A percentile compares a stretch with the other conserved stretches of the same genome.
Conservation (phyloP, 495 filamentous ascomycete genomes). For the Penicillium subrubescens region DNA sequence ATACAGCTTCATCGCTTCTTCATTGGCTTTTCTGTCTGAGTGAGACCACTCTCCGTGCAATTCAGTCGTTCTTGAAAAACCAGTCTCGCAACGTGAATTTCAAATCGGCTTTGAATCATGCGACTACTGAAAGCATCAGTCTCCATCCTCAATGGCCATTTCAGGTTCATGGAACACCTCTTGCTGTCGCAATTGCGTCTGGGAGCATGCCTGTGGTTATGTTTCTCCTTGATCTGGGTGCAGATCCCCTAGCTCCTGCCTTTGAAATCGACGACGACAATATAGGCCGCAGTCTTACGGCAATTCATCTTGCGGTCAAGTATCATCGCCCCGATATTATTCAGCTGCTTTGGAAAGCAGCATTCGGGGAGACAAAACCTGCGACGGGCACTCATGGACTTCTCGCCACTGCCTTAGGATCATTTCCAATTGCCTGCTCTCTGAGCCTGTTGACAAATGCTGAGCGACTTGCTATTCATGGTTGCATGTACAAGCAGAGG, state of each 20-base stretch:
- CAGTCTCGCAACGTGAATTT: neutral
- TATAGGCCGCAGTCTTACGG: conserved; percentile 21
- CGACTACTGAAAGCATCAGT: conserved; percentile 4
- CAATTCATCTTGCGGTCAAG: conserved; percentile 31
- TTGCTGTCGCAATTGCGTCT: conserved; percentile 26
- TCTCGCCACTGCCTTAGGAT: neutral
- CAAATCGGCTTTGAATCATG: conserved; percentile 11
- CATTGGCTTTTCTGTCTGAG: conserved; percentile 26
- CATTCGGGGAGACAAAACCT: neutral
- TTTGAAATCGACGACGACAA: neutral
- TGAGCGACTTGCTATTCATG: conserved; percentile 27
- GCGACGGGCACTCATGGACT: neutral
- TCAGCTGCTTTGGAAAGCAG: conserved; percentile 14
- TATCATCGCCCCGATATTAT: conserved; percentile 28
- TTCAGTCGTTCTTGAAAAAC: neutral
- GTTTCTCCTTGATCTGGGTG: conserved; percentile 13
- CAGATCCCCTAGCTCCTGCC: conserved; percentile 7
- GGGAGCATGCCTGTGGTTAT: conserved; percentile 19
- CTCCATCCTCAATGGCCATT: conserved; percentile 32
- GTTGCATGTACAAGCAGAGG: neutral
- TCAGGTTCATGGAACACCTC: conserved; percentile 26
- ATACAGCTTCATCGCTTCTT: conserved; percentile 3
- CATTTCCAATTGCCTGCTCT: conserved; percentile 18
- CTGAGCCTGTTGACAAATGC: conserved; percentile 22
- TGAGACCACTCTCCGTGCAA: conserved; percentile 1